These are phyloP conservation scores for Saccharomycopsis sp. DNA, from an alignment of 805 yeast species.

Conservation along the genomic window DNA sequence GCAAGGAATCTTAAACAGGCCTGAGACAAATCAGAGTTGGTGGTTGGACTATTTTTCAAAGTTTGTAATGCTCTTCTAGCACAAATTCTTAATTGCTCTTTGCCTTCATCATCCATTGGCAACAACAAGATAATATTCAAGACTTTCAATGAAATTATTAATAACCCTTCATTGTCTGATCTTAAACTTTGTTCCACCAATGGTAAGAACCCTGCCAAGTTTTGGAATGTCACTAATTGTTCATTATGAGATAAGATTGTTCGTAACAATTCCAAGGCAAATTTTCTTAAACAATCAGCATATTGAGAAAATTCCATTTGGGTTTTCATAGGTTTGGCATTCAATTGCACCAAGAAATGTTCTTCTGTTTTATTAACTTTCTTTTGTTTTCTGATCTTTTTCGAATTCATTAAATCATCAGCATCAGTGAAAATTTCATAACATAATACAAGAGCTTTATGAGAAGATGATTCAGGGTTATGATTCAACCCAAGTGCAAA, in stretches of 20 bases:
- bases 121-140: conserved; percentile 53
- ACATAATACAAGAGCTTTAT: conserved; percentile 61
- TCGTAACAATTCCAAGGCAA: conserved; percentile 64
- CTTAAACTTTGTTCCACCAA: conserved; percentile 51
- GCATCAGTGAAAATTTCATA: conserved; percentile 64
- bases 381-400: conserved; percentile 22
- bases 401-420: conserved; percentile 25
- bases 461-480: conserved; percentile 52
- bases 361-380: conserved; percentile 40
- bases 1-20: conserved; percentile 69
- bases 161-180: conserved; percentile 73
- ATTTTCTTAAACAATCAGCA: conserved; percentile 59
- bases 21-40: conserved; percentile 75
- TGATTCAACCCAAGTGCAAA: conserved; percentile 72
- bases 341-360: conserved; percentile 70
- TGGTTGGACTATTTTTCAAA: conserved; percentile 68
- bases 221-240: conserved; percentile 48
- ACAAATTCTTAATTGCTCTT: conserved; percentile 45
- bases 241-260: conserved; percentile 62
- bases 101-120: conserved; percentile 47
- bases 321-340: conserved; percentile 48
- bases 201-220: conserved; percentile 71
- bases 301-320: conserved; percentile 52
- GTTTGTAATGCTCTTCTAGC: conserved; percentile 55
- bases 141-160: conserved; percentile 58